Percentiles rank a stretch among this genome's conserved stretches.
Conservation (phyloP, 805 yeast genomes). For the Jamesozyma jinghongensis region DNA sequence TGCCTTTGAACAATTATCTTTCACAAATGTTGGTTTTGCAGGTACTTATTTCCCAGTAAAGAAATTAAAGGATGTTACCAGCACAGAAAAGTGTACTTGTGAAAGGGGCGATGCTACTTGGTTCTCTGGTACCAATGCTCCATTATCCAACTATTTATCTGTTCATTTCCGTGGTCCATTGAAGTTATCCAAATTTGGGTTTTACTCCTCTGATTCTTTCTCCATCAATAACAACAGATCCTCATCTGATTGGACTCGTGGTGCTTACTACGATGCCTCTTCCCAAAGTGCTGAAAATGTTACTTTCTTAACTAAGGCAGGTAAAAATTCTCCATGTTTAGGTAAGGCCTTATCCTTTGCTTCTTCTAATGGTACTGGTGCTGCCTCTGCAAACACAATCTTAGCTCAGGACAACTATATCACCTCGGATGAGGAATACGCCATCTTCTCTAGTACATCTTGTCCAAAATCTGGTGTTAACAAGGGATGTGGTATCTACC, state of each 20-base stretch:
- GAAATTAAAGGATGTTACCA: slow-evolving; percentile 17
- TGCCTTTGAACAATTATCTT: slow-evolving; percentile 18
- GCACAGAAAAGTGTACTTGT: slow-evolving; percentile 23
- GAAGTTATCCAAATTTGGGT: slow-evolving; percentile 49
- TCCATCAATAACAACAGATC: slow-evolving; percentile 21
- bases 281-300: slow-evolving; percentile 48
- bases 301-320: slow-evolving; percentile 59
- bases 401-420: slow-evolving; percentile 42
- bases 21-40: slow-evolving; percentile 28
- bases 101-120: slow-evolving; percentile 20
- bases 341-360: slow-evolving; percentile 64
- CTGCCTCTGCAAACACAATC: slow-evolving; percentile 39
- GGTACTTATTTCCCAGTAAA: slow-evolving; percentile 27
- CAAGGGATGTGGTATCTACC: slow-evolving; percentile 69
- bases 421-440: slow-evolving; percentile 49
- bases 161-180: slow-evolving; percentile 78
- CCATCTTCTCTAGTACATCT: slow-evolving; percentile 46
- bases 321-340: slow-evolving; percentile 50
- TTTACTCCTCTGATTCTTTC: slow-evolving; percentile 42
- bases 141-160: slow-evolving; percentile 54
- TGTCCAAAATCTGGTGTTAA: slow-evolving; percentile 48
- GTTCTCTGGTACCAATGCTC: slow-evolving; percentile 52
- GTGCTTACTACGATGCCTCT: slow-evolving; percentile 45
- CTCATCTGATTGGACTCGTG: slow-evolving; percentile 46
- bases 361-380: slow-evolving; percentile 42